phyloP scores from a whole-genome alignment of 768 basidiomycete species.

The Boletus tylopilopsis region DNA sequence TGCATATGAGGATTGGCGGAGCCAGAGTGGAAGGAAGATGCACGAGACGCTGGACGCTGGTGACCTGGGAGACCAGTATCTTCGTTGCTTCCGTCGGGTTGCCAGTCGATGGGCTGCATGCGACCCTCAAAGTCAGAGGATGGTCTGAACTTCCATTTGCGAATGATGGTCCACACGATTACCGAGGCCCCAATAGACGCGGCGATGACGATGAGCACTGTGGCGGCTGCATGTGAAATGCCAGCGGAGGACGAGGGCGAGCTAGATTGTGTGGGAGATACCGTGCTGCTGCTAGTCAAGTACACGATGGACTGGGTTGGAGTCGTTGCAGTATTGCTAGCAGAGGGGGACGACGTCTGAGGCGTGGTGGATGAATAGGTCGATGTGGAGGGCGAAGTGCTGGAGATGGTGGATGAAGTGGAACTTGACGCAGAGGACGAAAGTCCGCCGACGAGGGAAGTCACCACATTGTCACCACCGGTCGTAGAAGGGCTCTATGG shows the following conservation, averaged over 20 bases:
- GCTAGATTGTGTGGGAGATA: conserved; percentile 22
- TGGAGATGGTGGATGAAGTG: conserved; percentile 16
- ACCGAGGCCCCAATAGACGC: conserved; percentile 62
- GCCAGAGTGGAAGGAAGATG: conserved; percentile 68
- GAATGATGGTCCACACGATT: conserved; percentile 85
- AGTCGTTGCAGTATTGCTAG: conserved; percentile 31
- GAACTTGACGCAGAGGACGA: conserved; percentile 17
- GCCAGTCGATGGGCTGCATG: conserved; percentile 87
- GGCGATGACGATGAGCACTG: conserved; percentile 67
- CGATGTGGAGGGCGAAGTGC: conserved; percentile 17
- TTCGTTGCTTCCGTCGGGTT: conserved; percentile 51
- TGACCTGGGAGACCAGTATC: conserved; percentile 43
- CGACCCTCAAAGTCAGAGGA: conserved; percentile 80
- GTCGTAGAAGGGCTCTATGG: conserved; percentile 14
- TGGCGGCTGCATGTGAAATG: conserved; percentile 43
- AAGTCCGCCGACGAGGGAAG: conserved; percentile 9
- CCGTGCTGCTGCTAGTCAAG: conserved; percentile 15
- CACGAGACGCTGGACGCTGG: conserved; percentile 50
- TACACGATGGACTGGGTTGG: conserved; percentile 53
- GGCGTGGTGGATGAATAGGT: conserved; percentile 12
- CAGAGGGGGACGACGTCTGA: conserved; percentile 9
- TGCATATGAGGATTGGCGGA: conserved; percentile 35
- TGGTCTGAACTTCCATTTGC: conserved; percentile 87
- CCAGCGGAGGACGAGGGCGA: conserved; percentile 32
- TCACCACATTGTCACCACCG: conserved; percentile 2